phyloP scores from a whole-genome alignment of 257 asterid species.

The Sherardia arvensis region DNA sequence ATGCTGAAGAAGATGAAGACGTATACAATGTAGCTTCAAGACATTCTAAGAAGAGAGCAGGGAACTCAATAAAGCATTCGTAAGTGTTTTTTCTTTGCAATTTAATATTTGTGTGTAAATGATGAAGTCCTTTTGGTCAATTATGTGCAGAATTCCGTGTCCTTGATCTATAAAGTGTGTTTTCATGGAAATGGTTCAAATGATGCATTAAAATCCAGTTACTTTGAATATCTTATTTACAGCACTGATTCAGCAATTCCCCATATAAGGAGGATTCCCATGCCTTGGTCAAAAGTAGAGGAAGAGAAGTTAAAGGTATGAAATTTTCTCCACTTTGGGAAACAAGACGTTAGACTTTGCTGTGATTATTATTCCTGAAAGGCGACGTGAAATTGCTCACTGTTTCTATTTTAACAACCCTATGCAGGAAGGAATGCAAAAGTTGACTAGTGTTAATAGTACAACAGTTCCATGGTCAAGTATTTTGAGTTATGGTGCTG shows the following conservation, averaged over 20 bases:
- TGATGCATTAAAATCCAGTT: neutral
- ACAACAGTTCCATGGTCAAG: constrained; percentile 38
- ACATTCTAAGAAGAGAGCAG: constrained; percentile 25
- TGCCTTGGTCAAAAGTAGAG: constrained; percentile 51
- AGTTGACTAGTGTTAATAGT: constrained; percentile 14
- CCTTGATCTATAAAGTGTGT: neutral
- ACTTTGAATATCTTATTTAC: constrained; percentile 13
- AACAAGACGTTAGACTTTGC: neutral
- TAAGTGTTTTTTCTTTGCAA: constrained; percentile 22
- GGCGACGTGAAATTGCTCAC: neutral
- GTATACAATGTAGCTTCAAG: constrained; percentile 24
- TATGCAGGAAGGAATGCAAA: constrained; percentile 43
- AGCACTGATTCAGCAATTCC: constrained; percentile 32
- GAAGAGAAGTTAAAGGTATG: constrained; percentile 54
- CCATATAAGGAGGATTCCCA: constrained; percentile 31
- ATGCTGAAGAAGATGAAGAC: constrained; percentile 37
- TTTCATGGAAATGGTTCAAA: neutral
- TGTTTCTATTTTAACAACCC: constrained; percentile 2
- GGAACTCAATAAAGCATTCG: constrained; percentile 29
- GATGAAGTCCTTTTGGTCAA: neutral
- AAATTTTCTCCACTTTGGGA: neutral
- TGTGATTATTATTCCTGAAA: neutral
- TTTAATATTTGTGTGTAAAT: neutral
- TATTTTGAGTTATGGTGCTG: constrained; percentile 45
- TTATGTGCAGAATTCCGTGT: neutral